Conservation (phyloP, 805 yeast genomes). For the Spathaspora hagerdaliae region DNA sequence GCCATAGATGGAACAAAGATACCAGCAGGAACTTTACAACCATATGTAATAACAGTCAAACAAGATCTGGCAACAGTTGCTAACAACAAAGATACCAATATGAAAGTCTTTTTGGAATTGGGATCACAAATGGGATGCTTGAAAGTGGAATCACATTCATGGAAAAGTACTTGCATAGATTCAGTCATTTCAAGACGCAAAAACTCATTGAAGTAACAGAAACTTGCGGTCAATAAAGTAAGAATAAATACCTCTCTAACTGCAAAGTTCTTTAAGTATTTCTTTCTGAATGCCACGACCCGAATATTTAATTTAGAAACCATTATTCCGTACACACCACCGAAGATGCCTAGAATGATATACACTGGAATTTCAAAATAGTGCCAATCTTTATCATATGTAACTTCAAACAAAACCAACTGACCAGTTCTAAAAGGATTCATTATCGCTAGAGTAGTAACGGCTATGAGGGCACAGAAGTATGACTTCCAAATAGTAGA, state of each 20-base stretch:
- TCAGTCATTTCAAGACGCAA: slow-evolving; percentile 91
- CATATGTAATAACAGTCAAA: slow-evolving; percentile 81
- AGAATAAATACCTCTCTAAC: slow-evolving; percentile 68
- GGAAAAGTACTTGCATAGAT: slow-evolving; percentile 84
- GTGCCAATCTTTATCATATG: slow-evolving; percentile 83
- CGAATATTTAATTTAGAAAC: slow-evolving; percentile 72
- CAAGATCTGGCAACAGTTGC: slow-evolving; percentile 73
- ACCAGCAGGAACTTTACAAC: slow-evolving; percentile 96
- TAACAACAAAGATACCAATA: slow-evolving; percentile 51
- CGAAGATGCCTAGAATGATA: slow-evolving; percentile 77
- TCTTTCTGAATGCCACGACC: slow-evolving; percentile 74
- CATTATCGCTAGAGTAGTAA: slow-evolving; percentile 69
- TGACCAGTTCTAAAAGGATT: slow-evolving; percentile 96
- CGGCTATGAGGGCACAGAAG: slow-evolving; percentile 86
- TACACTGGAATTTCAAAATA: slow-evolving; percentile 80
- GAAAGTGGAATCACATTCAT: slow-evolving; percentile 62
- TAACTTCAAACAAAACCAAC: slow-evolving; percentile 88
- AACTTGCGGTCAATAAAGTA: slow-evolving; percentile 63
- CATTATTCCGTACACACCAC: slow-evolving; percentile 84
- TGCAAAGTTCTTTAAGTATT: slow-evolving; percentile 54
- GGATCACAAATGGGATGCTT: slow-evolving; percentile 38
- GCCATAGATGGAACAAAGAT: slow-evolving; percentile 97
- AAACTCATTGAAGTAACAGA: slow-evolving; percentile 82
- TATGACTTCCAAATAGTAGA: slow-evolving; percentile 88
- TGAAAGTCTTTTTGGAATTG: slow-evolving; percentile 21